phyloP scores from a whole-genome alignment of 2,329 filamentous ascomycete species.

The Podosphaera xanthii region DNA sequence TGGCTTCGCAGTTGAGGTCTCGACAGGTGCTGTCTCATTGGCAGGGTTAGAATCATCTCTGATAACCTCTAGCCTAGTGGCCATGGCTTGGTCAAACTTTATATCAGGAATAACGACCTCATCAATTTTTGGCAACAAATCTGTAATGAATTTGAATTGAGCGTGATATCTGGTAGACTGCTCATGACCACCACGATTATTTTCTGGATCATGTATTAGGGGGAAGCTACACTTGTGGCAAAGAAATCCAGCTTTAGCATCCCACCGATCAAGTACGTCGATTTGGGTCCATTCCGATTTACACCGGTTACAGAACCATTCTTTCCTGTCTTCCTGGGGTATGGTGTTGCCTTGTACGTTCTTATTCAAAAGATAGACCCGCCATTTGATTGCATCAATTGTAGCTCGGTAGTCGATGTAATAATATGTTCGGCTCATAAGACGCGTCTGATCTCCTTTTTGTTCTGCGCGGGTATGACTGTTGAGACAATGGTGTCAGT shows the following conservation, averaged over 20 bases:
- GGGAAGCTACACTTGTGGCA: conserved; percentile 56
- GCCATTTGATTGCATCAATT: conserved; percentile 91
- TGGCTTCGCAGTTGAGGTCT: conserved; percentile 29
- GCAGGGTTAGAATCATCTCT: conserved; percentile 45
- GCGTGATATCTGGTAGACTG: conserved; percentile 53
- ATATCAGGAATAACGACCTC: conserved; percentile 50
- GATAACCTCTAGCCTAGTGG: conserved; percentile 37
- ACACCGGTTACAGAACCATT: conserved; percentile 68
- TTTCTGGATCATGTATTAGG: conserved; percentile 42
- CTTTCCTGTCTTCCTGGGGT: conserved; percentile 68
- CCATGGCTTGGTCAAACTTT: conserved; percentile 46
- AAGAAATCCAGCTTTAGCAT: conserved; percentile 44
- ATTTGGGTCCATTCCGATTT: conserved; percentile 71
- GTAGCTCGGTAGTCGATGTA: conserved; percentile 89
- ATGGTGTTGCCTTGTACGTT: conserved; percentile 67
- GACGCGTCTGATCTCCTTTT: conserved; percentile 58
- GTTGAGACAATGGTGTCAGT: conserved; percentile 2
- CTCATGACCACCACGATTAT: conserved; percentile 46
- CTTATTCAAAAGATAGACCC: conserved; percentile 70
- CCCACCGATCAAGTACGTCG: conserved; percentile 62
- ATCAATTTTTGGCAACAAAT: conserved; percentile 56
- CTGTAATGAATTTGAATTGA: conserved; percentile 57
- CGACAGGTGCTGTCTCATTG: conserved; percentile 33
- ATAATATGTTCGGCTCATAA: conserved; percentile 79
- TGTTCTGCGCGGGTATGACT: conserved; percentile 55